Conservation (phyloP, 176 grass and related monocot species). For the Carex littledalei region DNA sequence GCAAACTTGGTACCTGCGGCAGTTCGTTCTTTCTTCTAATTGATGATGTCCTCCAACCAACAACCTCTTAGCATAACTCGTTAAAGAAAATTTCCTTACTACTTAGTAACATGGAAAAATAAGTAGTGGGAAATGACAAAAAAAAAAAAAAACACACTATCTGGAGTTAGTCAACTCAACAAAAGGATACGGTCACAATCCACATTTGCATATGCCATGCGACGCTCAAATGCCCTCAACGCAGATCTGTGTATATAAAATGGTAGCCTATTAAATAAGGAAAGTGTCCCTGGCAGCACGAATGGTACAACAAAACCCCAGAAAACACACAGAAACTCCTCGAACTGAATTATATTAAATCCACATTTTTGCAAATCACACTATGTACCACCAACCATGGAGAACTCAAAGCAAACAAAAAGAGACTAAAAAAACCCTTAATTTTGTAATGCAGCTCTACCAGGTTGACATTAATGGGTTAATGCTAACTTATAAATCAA, state of each 20-base stretch:
- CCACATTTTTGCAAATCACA: not conserved
- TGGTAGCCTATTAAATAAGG: not conserved
- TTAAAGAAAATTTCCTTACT: constrained; percentile 30
- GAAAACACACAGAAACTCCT: not conserved
- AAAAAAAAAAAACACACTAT: not conserved
- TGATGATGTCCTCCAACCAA: constrained; percentile 97
- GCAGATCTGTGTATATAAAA: constrained; percentile 50
- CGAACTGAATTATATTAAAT: not conserved
- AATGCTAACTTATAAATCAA: not conserved
- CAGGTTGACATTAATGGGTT: not conserved
- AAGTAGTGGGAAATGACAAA: not conserved
- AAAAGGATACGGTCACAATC: constrained; percentile 86
- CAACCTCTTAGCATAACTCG: constrained; percentile 57
- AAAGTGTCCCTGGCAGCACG: not conserved
- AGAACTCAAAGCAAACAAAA: not conserved
- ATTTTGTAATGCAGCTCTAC: not conserved
- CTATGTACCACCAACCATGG: not conserved
- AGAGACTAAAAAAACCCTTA: not conserved
- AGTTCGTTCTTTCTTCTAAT: constrained; percentile 80
- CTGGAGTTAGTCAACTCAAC: not conserved
- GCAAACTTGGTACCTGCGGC: constrained; percentile 42
- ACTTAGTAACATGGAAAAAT: not conserved
- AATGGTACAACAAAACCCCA: not conserved
- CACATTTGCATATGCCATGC: constrained; percentile 74
- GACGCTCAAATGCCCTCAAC: constrained; percentile 50